phyloP scores from a whole-genome alignment of 768 basidiomycete species.

The Chalciporus pseudorubinellus region DNA sequence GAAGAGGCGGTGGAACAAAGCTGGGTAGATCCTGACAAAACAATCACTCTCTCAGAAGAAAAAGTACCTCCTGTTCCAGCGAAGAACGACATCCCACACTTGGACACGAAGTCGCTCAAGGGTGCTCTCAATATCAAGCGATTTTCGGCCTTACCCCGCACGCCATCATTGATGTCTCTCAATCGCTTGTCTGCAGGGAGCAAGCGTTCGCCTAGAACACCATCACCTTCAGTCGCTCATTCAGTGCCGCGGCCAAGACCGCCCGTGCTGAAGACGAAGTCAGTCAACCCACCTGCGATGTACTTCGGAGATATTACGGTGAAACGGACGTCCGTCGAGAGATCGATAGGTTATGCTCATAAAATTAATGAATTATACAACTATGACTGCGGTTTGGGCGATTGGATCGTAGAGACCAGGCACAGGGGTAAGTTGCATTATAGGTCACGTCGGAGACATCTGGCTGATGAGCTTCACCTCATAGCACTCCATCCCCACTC shows the following conservation, averaged over 20 bases:
- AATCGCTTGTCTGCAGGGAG: slow-evolving; percentile 21
- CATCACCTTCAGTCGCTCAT: slow-evolving; percentile 33
- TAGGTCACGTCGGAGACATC: not conserved
- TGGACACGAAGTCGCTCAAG: slow-evolving; percentile 26
- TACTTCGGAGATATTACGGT: slow-evolving; percentile 60
- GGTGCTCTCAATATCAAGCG: slow-evolving; percentile 38
- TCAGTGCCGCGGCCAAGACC: slow-evolving; percentile 25
- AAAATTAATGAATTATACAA: slow-evolving; percentile 82
- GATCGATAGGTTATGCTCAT: slow-evolving; percentile 68
- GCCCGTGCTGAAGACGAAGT: slow-evolving; percentile 32
- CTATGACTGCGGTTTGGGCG: slow-evolving; percentile 71
- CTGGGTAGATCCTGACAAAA: slow-evolving; percentile 19
- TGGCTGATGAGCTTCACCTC: slow-evolving; percentile 3
- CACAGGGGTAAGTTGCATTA: slow-evolving; percentile 45
- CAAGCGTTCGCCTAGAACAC: slow-evolving; percentile 24
- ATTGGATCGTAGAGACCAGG: slow-evolving; percentile 67
- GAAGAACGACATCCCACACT: slow-evolving; percentile 20
- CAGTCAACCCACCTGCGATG: slow-evolving; percentile 63
- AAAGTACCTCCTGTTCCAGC: slow-evolving; percentile 31
- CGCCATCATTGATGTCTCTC: slow-evolving; percentile 57
- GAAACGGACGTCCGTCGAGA: slow-evolving; percentile 58
- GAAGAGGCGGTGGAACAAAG: slow-evolving; percentile 18
- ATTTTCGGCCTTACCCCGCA: slow-evolving; percentile 60
- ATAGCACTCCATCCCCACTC: slow-evolving; percentile 21
- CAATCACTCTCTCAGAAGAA: slow-evolving; percentile 15